A percentile compares a stretch with the other conserved stretches of the same genome.
These are phyloP conservation scores for Saccharum officinarum DNA, from an alignment of 176 grass and related monocot genomes.

Conservation along the genomic window DNA sequence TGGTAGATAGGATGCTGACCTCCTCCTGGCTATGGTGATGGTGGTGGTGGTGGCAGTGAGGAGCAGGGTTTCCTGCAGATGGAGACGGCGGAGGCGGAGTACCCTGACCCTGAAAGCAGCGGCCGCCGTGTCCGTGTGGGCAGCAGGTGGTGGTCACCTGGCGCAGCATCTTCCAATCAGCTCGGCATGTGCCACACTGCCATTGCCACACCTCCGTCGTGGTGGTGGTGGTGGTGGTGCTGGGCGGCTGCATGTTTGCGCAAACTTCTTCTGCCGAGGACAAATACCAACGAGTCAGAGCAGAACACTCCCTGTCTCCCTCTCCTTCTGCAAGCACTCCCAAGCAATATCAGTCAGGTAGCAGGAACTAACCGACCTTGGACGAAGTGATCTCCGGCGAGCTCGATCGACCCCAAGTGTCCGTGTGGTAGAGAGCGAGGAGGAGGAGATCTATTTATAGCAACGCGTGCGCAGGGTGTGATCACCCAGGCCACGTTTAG, in stretches of 20 bases:
- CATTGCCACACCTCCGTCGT: slow-evolving; percentile 28
- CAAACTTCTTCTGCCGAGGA: neutral
- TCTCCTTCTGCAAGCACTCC: no score
- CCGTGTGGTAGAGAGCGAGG: neutral
- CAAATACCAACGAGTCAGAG: neutral
- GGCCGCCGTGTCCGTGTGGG: slow-evolving; percentile 1
- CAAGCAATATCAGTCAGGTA: neutral
- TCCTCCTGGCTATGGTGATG: neutral
- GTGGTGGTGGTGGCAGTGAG: neutral
- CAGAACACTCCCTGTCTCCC: neutral
- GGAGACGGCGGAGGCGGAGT: neutral
- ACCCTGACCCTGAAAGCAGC: neutral
- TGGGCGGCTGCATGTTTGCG: neutral
- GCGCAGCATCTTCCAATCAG: slow-evolving; percentile 14
- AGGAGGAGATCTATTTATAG: neutral
- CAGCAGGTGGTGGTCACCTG: slow-evolving; percentile 13
- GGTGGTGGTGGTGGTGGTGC: no score
- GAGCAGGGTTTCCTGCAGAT: neutral
- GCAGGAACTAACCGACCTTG: neutral
- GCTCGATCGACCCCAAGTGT: neutral
- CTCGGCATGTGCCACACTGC: neutral
- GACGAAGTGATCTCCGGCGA: neutral
- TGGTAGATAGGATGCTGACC: neutral
- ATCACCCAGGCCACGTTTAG: no score
- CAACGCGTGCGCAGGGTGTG: neutral